phyloP scores from a whole-genome alignment of 169 alveolate species.

The Cryptosporidium baileyi region DNA sequence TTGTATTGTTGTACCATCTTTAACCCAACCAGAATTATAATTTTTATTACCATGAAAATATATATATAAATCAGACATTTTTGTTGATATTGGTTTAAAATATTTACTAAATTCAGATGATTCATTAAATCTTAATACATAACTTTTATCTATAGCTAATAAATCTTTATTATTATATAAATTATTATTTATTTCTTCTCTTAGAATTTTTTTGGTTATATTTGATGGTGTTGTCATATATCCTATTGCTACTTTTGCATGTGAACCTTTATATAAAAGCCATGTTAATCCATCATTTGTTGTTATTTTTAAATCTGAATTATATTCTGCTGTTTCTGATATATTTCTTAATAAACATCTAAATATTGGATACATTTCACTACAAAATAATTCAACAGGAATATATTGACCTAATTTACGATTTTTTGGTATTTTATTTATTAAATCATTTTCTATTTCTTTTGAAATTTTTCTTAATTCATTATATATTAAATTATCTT shows the following conservation, averaged over 20 bases:
- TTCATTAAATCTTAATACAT: background rate
- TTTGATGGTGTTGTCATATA: slow-evolving; percentile 55
- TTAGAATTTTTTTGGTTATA: background rate
- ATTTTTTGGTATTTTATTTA: background rate
- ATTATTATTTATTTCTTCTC: background rate
- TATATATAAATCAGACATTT: background rate
- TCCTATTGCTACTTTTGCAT: slow-evolving; percentile 63
- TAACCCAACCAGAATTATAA: slow-evolving; percentile 46
- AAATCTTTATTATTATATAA: background rate
- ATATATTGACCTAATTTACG: background rate
- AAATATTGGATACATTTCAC: slow-evolving; percentile 18
- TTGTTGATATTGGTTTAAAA: background rate
- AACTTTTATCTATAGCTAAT: background rate
- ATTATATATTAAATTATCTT: background rate
- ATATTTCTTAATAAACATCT: slow-evolving; percentile 4
- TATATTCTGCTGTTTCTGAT: background rate
- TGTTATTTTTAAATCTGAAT: background rate
- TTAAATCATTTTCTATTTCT: background rate
- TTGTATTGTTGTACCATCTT: slow-evolving; percentile 22
- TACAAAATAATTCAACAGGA: slow-evolving; percentile 56
- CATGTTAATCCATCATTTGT: background rate
- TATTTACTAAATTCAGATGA: slow-evolving; percentile 28
- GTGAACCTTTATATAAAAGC: slow-evolving; percentile 44
- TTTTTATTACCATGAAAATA: slow-evolving; percentile 41
- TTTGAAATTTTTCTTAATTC: slow-evolving; percentile 13